Evolutionary conservation across 371 early-diverging fungal genomes (phyloP).

Genomic region (Mortierella sp.): DNA sequence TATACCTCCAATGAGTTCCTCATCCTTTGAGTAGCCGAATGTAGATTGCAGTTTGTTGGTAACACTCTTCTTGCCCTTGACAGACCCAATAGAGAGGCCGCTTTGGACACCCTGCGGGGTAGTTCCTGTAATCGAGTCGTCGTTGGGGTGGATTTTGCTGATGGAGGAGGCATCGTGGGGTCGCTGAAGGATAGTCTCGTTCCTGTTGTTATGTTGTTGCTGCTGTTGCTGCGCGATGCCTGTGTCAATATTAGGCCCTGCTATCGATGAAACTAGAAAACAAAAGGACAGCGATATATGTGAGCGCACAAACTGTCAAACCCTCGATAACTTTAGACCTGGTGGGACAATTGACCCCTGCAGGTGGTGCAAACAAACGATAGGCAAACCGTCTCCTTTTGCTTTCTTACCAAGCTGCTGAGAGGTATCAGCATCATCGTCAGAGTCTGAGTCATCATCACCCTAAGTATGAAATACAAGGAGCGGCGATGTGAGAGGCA

Average conservation of each 20-base stretch:
- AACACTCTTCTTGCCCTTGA: slow-evolving; percentile 47
- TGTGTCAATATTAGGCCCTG: neutral
- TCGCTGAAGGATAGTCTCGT: neutral
- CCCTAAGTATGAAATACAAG: neutral
- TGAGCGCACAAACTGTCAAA: neutral
- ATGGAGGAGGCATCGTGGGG: neutral
- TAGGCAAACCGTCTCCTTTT: neutral
- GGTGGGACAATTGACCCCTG: neutral
- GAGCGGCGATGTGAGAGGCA: neutral
- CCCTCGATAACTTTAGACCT: neutral
- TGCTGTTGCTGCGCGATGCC: neutral
- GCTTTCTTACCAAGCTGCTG: neutral
- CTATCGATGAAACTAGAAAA: neutral
- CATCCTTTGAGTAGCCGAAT: slow-evolving; percentile 70
- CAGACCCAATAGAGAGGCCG: slow-evolving; percentile 17
- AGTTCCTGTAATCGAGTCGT: neutral
- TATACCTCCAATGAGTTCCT: slow-evolving; percentile 65
- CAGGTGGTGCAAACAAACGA: neutral
- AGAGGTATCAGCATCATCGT: neutral
- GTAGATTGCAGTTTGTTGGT: slow-evolving; percentile 67
- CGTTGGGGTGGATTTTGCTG: neutral
- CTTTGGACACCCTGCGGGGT: neutral
- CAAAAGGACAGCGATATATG: neutral
- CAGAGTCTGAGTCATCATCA: slow-evolving; percentile 10
- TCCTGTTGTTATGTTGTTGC: neutral